Conservation (phyloP, 306 rosid species). For the Cicer cuneatum region DNA sequence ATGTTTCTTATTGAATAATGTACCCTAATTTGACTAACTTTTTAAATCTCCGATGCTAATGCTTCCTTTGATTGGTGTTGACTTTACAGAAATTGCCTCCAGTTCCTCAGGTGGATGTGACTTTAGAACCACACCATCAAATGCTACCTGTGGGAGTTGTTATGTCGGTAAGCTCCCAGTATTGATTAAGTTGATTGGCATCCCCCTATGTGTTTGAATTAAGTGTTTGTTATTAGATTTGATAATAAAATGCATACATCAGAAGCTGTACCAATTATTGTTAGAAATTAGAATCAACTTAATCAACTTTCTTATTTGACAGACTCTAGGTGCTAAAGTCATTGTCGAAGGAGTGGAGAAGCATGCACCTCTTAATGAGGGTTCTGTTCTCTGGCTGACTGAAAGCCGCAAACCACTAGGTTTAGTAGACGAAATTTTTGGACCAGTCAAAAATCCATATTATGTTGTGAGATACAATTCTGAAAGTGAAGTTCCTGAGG, state of each 20-base stretch:
- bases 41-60: not conserved
- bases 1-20: slow-evolving; percentile 11
- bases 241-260: slow-evolving; percentile 13
- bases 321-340: slow-evolving; percentile 75
- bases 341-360: slow-evolving; percentile 85
- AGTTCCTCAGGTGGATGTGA: slow-evolving; percentile 68
- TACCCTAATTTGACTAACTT: slow-evolving; percentile 15
- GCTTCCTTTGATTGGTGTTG: slow-evolving; percentile 31
- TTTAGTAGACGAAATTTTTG: slow-evolving; percentile 87
- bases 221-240: not conserved
- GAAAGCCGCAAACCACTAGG: slow-evolving; percentile 74
- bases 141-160: slow-evolving; percentile 77
- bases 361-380: slow-evolving; percentile 86
- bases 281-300: slow-evolving; percentile 26
- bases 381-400: slow-evolving; percentile 89
- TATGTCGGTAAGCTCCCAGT: slow-evolving; percentile 68
- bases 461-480: slow-evolving; percentile 85
- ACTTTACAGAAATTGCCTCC: slow-evolving; percentile 73
- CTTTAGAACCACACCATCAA: slow-evolving; percentile 73
- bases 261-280: slow-evolving; percentile 4
- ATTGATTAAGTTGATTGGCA: slow-evolving; percentile 33
- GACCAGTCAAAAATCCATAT: slow-evolving; percentile 86
- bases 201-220: slow-evolving; percentile 27
- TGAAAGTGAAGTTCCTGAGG: slow-evolving; percentile 75
- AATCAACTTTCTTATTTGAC: slow-evolving; percentile 44